Evolutionary conservation across 2,329 filamentous ascomycete genomes (phyloP), one percentile per base, ranked within the genome.

Genomic region (Ophiocordyceps sinensis): DNA sequence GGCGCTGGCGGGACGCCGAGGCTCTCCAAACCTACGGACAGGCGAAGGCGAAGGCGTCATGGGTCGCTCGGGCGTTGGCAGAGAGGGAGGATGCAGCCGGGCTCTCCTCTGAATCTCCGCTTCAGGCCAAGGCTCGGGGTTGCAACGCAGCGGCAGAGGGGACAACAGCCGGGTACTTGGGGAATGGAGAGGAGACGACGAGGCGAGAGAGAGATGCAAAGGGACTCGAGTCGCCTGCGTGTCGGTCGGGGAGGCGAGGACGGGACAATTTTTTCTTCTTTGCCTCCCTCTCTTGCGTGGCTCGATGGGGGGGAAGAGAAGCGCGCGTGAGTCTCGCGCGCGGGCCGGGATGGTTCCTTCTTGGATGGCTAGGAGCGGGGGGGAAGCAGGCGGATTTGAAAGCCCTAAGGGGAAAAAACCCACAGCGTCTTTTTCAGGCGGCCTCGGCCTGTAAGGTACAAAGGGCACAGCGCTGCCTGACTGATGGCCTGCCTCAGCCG

Each of bases 11-110:
- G 55, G 50, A 28, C 53, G 59, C 41, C 56, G 55, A 46, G 57
- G 50, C 52, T 63, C 57, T 35, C 53, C 61, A 56, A 48, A 60
- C 58, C 60, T 64, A 57, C 50, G 52, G 34, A 45, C 42, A 30
- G 49, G 44, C 36, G 49, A 51, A 39, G 61, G 60, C 39, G 60
- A 60, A 46, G 58, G 53, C 47, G 61, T 59, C 63, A 65, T 66
- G 54, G 41, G 14, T 17, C 15, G 32, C 14, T 35, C n/a, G 9
- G n/a, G 7, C 8, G 13, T 13, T 32, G 30, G 29, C 14, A 14
- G 29, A 34, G 9, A 15, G 32, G n/a, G 17, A 17, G 32, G 17
- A 15, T 15, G 3, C 14, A 17, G 32, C 13, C 5, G 14, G n/a
- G 32, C 32, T 12, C 9, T 14, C 5, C 32, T 26, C 23, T 26